Conservation (phyloP, 2,329 filamentous ascomycete genomes). For the Claviceps maximensis region DNA sequence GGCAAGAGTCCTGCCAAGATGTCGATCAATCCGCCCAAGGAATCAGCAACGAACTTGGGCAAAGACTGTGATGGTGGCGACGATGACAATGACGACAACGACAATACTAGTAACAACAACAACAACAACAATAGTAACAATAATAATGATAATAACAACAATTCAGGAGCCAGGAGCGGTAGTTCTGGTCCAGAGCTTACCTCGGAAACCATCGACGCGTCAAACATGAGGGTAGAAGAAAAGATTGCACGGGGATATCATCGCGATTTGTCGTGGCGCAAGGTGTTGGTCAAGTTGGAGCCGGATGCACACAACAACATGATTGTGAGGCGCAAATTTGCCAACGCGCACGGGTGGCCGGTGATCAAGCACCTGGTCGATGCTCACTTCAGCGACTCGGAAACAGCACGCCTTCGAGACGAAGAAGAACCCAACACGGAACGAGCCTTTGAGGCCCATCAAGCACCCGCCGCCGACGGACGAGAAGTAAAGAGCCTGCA, state of each 20-base stretch:
- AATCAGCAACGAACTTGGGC: constrained; percentile 27
- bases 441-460: constrained; percentile 47
- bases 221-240: constrained; percentile 83
- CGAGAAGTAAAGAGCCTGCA: constrained; percentile 41
- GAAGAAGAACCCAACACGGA: constrained; percentile 55
- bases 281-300: constrained; percentile 88
- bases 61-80: constrained; percentile 45
- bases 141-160: too few relatives aligned
- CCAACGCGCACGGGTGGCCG: constrained; percentile 95
- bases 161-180: too few relatives aligned
- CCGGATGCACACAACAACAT: constrained; percentile 99
- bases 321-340: constrained; percentile 88
- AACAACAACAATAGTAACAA: too few relatives aligned
- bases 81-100: constrained; percentile 19
- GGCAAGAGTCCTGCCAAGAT: constrained; percentile 19
- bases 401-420: constrained; percentile 47
- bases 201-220: constrained; percentile 36
- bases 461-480: constrained; percentile 48
- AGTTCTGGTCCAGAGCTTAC: constrained; percentile 27
- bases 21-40: constrained; percentile 22
- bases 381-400: constrained; percentile 75
- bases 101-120: too few relatives aligned
- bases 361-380: constrained; percentile 91
- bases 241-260: constrained; percentile 97
- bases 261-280: constrained; percentile 82